Conservation (phyloP, 345 rosid genomes). For the Citrus inodora region DNA sequence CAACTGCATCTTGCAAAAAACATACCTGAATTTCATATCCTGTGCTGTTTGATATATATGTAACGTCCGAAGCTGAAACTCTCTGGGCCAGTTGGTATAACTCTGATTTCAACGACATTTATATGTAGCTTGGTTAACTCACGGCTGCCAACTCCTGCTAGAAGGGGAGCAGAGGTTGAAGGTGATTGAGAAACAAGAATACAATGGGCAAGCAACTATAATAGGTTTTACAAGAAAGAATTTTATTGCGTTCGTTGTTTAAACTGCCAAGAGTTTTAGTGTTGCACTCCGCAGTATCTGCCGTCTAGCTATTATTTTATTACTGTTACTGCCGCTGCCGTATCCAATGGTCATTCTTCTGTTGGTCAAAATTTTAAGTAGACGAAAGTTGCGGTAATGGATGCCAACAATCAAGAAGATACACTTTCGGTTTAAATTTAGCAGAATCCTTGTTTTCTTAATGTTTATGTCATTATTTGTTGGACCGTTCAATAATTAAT, state of each 20-base stretch:
- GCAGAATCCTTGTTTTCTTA: too few species aligned
- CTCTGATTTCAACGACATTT: background rate
- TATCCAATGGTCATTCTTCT: background rate
- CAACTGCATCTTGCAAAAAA: background rate
- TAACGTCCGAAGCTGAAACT: background rate
- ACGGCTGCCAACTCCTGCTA: background rate
- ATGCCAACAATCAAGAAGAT: too few species aligned
- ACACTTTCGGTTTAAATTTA: too few species aligned
- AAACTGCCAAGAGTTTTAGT: background rate
- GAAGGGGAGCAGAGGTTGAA: too few species aligned
- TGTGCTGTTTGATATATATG: background rate
- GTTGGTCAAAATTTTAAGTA: background rate
- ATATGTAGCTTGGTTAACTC: background rate
- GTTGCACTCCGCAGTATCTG: background rate
- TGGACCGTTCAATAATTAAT: too few species aligned
- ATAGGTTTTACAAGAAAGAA: background rate
- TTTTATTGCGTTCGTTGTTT: background rate
- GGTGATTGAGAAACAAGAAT: too few species aligned
- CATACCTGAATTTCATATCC: slow-evolving; percentile 3
- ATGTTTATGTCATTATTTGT: too few species aligned
- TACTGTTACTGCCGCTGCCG: background rate
- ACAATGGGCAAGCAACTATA: too few species aligned
- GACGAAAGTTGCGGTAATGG: too few species aligned
- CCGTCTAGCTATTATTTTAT: too few species aligned
- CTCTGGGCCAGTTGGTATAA: background rate